Evolutionary conservation across 768 basidiomycete species (phyloP), one percentile per base, ranked within the genome.

Genomic region (Boletus tomentosulus): DNA sequence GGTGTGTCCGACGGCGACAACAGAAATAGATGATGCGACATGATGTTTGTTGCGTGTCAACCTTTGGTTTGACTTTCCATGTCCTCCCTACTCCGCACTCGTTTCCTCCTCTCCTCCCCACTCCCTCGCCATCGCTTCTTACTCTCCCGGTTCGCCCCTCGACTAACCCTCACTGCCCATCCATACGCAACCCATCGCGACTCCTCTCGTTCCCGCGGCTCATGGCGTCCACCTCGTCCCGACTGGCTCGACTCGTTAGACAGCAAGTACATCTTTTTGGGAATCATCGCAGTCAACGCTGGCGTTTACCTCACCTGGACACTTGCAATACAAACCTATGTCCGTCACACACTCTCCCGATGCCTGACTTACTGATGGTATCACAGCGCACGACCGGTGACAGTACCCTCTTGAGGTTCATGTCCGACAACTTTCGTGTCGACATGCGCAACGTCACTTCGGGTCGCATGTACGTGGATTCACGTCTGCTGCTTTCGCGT

Each of bases 21-120:
- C 50, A 93, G 64, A 71, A 90, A 93, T 33, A 93, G 76, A 73
- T 93, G 91, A 68, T 92, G 88, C 55, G 89, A 92, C 91, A 92
- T 92, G 34, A 22, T 62, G 62, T 55, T 3, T 15, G 13, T 50
- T 56, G 58, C 55, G 13, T 55, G 35, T 9, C 50, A 41, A 45
- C 3, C 47, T 44, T 48, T 34, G 13, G 8, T 37, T 10, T 6
- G 25, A 6, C 39, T 34, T 27, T 43, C 55, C 48, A 46, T 52
- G 41, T 42, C 35, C 42, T 37, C 19, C 3, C 44, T 56, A 10
- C 50, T 68, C n/a, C 50, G 48, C 33, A n/a, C 35, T 46, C 59
- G 66, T 28, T 33, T 31, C 25, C 35, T n/a, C 13, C 47, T 24
- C 22, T 19, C 53, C 37, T 31, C 9, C 48, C 5, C 25, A 6